These are phyloP conservation scores for Lojkania enalia DNA, from an alignment of 2,329 filamentous ascomycete species.

Conservation along the genomic window DNA sequence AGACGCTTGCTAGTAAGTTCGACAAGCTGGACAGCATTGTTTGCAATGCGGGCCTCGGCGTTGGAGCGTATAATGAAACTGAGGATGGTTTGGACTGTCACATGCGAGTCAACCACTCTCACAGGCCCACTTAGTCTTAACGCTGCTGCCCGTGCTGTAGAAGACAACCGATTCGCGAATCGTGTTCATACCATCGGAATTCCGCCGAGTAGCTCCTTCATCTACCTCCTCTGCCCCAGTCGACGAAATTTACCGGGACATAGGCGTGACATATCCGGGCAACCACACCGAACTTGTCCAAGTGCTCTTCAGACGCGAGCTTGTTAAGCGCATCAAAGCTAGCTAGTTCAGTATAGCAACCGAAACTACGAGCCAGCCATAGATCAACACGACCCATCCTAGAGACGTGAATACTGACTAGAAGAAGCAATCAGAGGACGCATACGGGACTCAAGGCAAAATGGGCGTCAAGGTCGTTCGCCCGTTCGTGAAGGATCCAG, in stretches of 20 bases:
- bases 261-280: slow-evolving; percentile 55
- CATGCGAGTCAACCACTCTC: slow-evolving; percentile 56
- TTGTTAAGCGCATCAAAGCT: slow-evolving; percentile 44
- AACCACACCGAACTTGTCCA: slow-evolving; percentile 55
- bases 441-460: slow-evolving; percentile 54
- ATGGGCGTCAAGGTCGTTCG: slow-evolving; percentile 48
- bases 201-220: slow-evolving; percentile 48
- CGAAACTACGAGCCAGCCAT: slow-evolving; percentile 47
- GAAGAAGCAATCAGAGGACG: slow-evolving; percentile 53
- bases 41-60: slow-evolving; percentile 55
- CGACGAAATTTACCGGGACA: slow-evolving; percentile 54
- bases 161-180: slow-evolving; percentile 52
- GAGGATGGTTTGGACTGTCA: slow-evolving; percentile 56
- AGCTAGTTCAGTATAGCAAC: slow-evolving; percentile 32
- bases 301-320: slow-evolving; percentile 50
- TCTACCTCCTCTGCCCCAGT: slow-evolving; percentile 49
- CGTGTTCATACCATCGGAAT: slow-evolving; percentile 55
- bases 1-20: slow-evolving; percentile 47
- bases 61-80: slow-evolving; percentile 54
- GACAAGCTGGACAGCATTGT: slow-evolving; percentile 52
- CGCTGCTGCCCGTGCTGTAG: slow-evolving; percentile 50
- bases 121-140: slow-evolving; percentile 54
- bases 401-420: slow-evolving; percentile 55
- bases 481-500: slow-evolving; percentile 56
- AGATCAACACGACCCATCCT: slow-evolving; percentile 56